Evolutionary conservation across 2,329 filamentous ascomycete species (phyloP).

Genomic region (Sclerotinia trifoliorum): DNA sequence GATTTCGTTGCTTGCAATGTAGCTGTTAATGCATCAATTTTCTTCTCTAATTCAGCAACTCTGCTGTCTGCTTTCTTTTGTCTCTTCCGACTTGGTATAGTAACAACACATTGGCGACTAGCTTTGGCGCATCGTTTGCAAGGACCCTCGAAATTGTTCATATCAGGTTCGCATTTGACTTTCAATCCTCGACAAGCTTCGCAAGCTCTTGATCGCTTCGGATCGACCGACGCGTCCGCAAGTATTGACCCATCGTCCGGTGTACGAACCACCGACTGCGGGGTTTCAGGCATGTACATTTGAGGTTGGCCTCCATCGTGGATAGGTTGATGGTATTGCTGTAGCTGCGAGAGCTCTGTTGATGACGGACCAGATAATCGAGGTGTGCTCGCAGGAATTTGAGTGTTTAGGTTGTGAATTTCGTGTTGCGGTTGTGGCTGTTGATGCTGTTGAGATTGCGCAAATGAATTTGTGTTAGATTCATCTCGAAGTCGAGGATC

Average conservation of each 20-base stretch:
- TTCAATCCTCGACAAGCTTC: constrained; percentile 46
- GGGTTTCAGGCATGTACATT: constrained; percentile 33
- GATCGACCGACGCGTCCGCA: constrained; percentile 33
- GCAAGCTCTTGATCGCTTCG: constrained; percentile 43
- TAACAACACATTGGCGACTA: constrained; percentile 43
- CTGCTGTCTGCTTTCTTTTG: constrained; percentile 47
- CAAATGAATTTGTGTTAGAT: constrained; percentile 19
- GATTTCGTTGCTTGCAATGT: constrained; percentile 40
- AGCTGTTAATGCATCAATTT: constrained; percentile 45
- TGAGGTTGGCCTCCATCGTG: constrained; percentile 23
- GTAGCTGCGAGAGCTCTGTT: constrained; percentile 20
- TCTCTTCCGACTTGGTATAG: constrained; percentile 44
- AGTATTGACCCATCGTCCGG: constrained; percentile 29
- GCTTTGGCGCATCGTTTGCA: constrained; percentile 45
- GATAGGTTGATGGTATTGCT: constrained; percentile 22
- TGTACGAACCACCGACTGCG: constrained; percentile 29
- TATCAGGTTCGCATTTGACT: constrained; percentile 44
- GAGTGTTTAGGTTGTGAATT: constrained; percentile 14
- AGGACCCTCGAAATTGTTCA: constrained; percentile 38
- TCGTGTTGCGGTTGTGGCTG: constrained; percentile 16
- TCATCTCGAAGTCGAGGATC: constrained; percentile 28
- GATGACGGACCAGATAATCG: constrained; percentile 19
- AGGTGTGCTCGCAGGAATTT: constrained; percentile 17
- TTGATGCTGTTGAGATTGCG: constrained; percentile 20
- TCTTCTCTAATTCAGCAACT: constrained; percentile 47